These are phyloP conservation scores for Podospora fimiseda DNA, from an alignment of 495 filamentous ascomycete species.

Conservation along the genomic window DNA sequence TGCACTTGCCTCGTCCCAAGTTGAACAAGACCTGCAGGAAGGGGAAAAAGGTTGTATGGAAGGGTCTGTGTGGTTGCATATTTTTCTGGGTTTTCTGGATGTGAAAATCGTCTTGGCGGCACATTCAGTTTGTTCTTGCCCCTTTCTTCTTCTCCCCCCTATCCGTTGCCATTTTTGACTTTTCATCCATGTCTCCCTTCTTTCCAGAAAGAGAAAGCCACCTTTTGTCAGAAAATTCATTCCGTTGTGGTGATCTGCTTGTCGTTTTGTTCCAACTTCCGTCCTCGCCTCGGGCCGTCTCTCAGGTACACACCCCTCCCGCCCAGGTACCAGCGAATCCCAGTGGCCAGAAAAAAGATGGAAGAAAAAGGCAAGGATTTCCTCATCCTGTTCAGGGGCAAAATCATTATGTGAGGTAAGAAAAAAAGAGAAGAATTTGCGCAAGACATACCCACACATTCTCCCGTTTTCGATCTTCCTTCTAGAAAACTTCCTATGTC, in stretches of 20 bases:
- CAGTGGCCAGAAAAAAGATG: not conserved
- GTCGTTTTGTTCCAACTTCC: too few species aligned
- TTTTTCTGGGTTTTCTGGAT: not conserved
- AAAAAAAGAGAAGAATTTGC: too few species aligned
- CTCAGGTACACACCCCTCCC: not conserved
- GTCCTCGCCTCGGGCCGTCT: slow-evolving; percentile 4
- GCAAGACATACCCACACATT: too few species aligned
- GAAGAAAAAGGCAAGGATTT: not conserved
- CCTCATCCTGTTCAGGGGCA: slow-evolving; percentile 8
- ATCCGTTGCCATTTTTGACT: too few species aligned
- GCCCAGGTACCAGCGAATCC: too few species aligned
- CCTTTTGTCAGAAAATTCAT: too few species aligned
- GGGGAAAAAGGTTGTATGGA: not conserved
- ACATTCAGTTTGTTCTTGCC: not conserved
- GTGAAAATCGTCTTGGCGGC: not conserved
- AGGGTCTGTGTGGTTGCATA: slow-evolving; percentile 3
- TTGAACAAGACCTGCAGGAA: not conserved
- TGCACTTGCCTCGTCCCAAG: not conserved
- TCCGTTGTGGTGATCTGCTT: too few species aligned
- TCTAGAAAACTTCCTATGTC: slow-evolving; percentile 13
- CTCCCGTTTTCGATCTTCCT: slow-evolving; percentile 8
- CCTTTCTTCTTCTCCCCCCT: not conserved
- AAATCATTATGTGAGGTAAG: too few species aligned
- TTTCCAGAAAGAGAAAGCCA: too few species aligned
- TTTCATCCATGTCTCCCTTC: too few species aligned